A percentile compares a stretch with the other conserved stretches of the same genome.
These are phyloP conservation scores for Orbilia quercus DNA, from an alignment of 2,329 filamentous ascomycete genomes.

Conservation along the genomic window DNA sequence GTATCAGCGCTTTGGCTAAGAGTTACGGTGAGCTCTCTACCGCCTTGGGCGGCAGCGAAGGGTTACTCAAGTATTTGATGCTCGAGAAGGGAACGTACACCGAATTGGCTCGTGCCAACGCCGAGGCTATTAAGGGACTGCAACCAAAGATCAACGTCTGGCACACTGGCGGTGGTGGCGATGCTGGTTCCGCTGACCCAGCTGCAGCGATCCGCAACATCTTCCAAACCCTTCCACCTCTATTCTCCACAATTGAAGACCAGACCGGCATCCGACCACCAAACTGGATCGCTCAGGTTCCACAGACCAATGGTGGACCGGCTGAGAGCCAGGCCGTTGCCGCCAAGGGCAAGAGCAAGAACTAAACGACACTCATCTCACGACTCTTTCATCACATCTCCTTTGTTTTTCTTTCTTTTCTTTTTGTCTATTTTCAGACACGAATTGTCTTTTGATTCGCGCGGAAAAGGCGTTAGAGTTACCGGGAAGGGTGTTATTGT, in stretches of 20 bases:
- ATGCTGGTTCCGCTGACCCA: constrained; percentile 67
- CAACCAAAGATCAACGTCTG: constrained; percentile 89
- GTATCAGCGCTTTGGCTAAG: constrained; percentile 79
- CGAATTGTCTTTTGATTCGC: constrained; percentile 5
- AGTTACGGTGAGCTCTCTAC: constrained; percentile 78
- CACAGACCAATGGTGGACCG: constrained; percentile 50
- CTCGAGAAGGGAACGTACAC: constrained; percentile 83
- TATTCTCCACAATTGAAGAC: constrained; percentile 86
- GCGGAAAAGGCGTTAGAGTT: constrained; percentile 31
- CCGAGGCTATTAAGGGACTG: constrained; percentile 77
- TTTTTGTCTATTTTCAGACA: not conserved
- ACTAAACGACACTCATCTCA: constrained; percentile 15
- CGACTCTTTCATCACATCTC: constrained; percentile 4
- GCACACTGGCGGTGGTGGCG: constrained; percentile 76
- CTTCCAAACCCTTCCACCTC: constrained; percentile 83
- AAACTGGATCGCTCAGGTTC: constrained; percentile 69
- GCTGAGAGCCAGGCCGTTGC: constrained; percentile 28
- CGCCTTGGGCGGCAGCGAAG: constrained; percentile 81
- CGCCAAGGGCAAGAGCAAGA: constrained; percentile 11
- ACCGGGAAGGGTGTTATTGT: constrained; percentile 14
- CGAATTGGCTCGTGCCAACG: constrained; percentile 81
- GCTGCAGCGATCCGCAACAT: constrained; percentile 78
- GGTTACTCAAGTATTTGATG: constrained; percentile 87
- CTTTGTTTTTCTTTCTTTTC: constrained; percentile 33
- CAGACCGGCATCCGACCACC: constrained; percentile 86